Percentiles rank a stretch among this genome's conserved stretches.
These are phyloP conservation scores for Abortiporus biennis DNA, from an alignment of 1,284 basidiomycete species.

Conservation along the genomic window DNA sequence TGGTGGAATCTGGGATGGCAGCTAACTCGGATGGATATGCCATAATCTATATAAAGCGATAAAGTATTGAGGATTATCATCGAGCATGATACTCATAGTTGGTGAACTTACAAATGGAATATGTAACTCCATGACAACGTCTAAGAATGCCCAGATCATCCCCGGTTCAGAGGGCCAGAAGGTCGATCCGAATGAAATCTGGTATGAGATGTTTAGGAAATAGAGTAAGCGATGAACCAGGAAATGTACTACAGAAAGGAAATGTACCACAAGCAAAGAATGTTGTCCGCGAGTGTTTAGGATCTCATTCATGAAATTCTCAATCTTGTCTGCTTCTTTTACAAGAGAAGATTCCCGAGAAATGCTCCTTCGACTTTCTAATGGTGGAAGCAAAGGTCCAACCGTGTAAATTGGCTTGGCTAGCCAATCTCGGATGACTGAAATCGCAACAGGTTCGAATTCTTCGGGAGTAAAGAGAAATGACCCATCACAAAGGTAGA, in stretches of 20 bases:
- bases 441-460: constrained; percentile 1
- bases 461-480: constrained; percentile 1
- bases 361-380: neutral
- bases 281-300: neutral
- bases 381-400: constrained; percentile 3
- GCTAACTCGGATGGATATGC: neutral
- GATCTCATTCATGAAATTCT: neutral
- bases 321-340: neutral
- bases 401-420: neutral
- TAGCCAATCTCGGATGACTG: constrained; percentile 4
- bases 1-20: neutral
- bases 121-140: constrained; percentile 4
- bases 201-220: too few relatives aligned
- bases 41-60: neutral
- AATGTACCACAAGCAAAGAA: constrained; percentile 1
- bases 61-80: neutral
- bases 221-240: too few relatives aligned
- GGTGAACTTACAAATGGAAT: constrained; percentile 8
- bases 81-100: too few relatives aligned
- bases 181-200: constrained; percentile 4
- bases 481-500: constrained; percentile 1
- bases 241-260: too few relatives aligned
- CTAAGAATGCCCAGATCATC: constrained; percentile 1
- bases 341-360: neutral
- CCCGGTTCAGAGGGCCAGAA: constrained; percentile 4